These are phyloP conservation scores for Linnemannia elongata DNA, from an alignment of 192 early-diverging fungal species.

Conservation along the genomic window DNA sequence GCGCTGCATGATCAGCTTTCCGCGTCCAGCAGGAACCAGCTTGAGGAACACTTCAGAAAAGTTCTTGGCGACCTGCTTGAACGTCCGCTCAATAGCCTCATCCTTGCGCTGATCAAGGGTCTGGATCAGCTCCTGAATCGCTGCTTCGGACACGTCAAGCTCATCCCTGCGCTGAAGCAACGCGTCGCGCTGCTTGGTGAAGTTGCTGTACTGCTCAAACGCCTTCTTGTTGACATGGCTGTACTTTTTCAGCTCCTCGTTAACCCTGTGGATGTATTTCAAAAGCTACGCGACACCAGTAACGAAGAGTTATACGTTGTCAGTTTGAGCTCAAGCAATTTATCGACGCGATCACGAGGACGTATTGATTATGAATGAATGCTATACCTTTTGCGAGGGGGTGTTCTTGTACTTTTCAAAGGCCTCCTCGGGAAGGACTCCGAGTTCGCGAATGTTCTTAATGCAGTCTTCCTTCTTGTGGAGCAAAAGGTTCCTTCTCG, in stretches of 20 bases:
- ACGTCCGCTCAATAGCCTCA: slow-evolving; percentile 97
- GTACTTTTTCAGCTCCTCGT: slow-evolving; percentile 90
- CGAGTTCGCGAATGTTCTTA: slow-evolving; percentile 92
- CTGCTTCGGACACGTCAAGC: slow-evolving; percentile 83
- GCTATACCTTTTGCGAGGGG: slow-evolving; percentile 63
- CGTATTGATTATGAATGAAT: background rate
- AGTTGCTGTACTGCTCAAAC: slow-evolving; percentile 96
- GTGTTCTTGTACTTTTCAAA: slow-evolving; percentile 76
- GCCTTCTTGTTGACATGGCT: slow-evolving; percentile 99
- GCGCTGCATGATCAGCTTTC: slow-evolving; percentile 88
- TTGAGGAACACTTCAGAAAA: slow-evolving; percentile 91
- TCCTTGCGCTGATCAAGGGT: slow-evolving; percentile 96
- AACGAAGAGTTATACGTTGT: background rate
- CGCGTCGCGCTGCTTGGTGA: slow-evolving; percentile 89
- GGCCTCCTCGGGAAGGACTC: slow-evolving; percentile 94
- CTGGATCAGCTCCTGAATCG: slow-evolving; percentile 90
- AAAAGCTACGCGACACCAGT: slow-evolving; percentile 55
- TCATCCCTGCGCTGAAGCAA: slow-evolving; percentile 89
- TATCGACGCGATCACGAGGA: background rate
- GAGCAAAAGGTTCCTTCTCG: slow-evolving; percentile 76
- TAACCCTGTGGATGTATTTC: slow-evolving; percentile 80
- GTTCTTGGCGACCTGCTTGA: slow-evolving; percentile 90
- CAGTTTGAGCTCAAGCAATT: background rate
- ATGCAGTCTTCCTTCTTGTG: slow-evolving; percentile 91
- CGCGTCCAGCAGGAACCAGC: slow-evolving; percentile 90